Percentiles rank a stretch among this genome's conserved stretches.
These are phyloP conservation scores for Bipolaris zeicola DNA, from an alignment of 2,329 filamentous ascomycete species.

Conservation along the genomic window DNA sequence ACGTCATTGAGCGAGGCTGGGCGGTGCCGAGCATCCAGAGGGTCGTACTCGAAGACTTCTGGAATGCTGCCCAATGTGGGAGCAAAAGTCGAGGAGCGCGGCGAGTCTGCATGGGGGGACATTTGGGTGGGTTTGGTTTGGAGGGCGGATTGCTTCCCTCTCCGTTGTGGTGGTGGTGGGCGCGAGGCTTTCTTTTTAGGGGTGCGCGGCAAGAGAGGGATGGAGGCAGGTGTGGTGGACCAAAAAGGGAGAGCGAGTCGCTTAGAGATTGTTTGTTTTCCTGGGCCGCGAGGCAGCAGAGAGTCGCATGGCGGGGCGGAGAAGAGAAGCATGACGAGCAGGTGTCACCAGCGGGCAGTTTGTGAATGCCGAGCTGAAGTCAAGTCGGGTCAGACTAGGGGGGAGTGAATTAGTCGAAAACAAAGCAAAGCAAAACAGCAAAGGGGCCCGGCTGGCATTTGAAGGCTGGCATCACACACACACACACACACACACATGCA, in stretches of 20 bases:
- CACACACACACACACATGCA: neutral
- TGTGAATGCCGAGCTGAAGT: conserved; percentile 6
- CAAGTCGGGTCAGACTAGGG: conserved; percentile 4
- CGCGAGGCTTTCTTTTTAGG: conserved; percentile 12
- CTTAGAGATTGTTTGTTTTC: conserved; percentile 22
- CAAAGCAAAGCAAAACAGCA: conserved; percentile 14
- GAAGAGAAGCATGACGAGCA: conserved; percentile 34
- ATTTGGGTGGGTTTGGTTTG: conserved; percentile 16
- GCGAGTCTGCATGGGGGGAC: conserved; percentile 21
- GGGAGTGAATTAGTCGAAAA: neutral
- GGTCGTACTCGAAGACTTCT: conserved; percentile 33
- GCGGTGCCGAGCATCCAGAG: conserved; percentile 14
- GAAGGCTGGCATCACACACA: conserved; percentile 11
- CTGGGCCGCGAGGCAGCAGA: conserved; percentile 6
- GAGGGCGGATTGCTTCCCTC: conserved; percentile 7
- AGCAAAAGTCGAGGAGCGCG: conserved; percentile 27
- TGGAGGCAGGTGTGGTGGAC: conserved; percentile 21
- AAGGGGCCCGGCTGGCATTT: conserved; percentile 16
- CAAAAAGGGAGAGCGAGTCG: conserved; percentile 23
- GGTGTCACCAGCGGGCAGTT: conserved; percentile 13
- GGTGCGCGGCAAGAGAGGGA: conserved; percentile 23
- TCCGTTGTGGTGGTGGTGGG: conserved; percentile 13
- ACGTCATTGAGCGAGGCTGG: conserved; percentile 24
- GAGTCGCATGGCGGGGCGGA: conserved; percentile 30
- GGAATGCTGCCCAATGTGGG: conserved; percentile 35